Percentiles rank a stretch among this genome's conserved stretches.
These are phyloP conservation scores for Chytriomyces sp. DNA, from an alignment of 192 early-diverging fungal species.

Conservation along the genomic window DNA sequence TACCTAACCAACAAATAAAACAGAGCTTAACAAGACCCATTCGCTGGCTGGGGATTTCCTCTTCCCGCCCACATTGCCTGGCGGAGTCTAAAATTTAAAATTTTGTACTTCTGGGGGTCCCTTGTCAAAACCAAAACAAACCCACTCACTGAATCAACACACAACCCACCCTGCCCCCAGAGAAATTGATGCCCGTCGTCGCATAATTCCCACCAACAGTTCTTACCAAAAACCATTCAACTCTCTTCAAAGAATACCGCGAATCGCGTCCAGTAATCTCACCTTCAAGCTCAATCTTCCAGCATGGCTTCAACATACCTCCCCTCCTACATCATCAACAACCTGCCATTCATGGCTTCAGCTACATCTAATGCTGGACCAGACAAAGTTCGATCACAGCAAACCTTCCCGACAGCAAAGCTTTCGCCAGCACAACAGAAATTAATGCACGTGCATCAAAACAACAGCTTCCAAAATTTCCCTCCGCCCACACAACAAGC, in stretches of 20 bases:
- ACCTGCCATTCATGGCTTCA: constrained; percentile 24
- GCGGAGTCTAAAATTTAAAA: too few relatives aligned
- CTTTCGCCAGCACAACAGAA: neutral
- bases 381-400: neutral
- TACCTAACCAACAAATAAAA: too few relatives aligned
- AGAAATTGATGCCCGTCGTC: neutral
- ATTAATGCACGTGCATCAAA: neutral
- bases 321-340: constrained; percentile 23
- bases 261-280: neutral
- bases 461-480: neutral
- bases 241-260: neutral
- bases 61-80: too few relatives aligned
- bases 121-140: neutral
- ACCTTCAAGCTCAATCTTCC: neutral
- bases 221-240: neutral
- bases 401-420: neutral
- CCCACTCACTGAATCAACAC: neutral
- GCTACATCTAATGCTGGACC: neutral
- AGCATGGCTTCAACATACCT: constrained; percentile 30
- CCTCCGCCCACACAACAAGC: neutral
- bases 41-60: too few relatives aligned
- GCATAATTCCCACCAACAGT: neutral
- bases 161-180: neutral
- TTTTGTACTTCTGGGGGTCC: neutral
- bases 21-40: too few relatives aligned